A percentile compares a stretch with the other conserved stretches of the same genome.
These are phyloP conservation scores for Tilletia setariae DNA, from an alignment of 1,284 basidiomycete species.

Conservation along the genomic window DNA sequence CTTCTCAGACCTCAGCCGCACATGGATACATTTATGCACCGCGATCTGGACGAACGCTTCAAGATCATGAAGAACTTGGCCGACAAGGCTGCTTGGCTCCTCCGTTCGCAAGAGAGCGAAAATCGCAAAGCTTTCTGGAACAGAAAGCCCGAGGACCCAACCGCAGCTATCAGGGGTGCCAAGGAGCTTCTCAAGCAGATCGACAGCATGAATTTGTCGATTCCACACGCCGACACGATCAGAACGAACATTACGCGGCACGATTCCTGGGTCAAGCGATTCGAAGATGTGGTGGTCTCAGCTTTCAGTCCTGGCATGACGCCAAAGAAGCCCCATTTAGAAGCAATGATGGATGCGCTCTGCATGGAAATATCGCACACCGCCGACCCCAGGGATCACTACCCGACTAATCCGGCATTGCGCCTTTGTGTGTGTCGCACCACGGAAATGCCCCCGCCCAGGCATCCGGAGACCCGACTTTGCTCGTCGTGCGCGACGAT, in stretches of 20 bases:
- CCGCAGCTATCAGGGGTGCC: slow-evolving; percentile 28
- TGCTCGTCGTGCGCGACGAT: slow-evolving; percentile 33
- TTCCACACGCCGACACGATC: background rate
- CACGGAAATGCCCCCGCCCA: slow-evolving; percentile 10
- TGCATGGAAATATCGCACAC: slow-evolving; percentile 62
- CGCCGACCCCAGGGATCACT: slow-evolving; percentile 14
- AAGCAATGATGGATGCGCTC: slow-evolving; percentile 50
- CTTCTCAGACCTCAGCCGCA: background rate
- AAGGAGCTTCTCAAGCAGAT: slow-evolving; percentile 26
- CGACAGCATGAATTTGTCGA: slow-evolving; percentile 7
- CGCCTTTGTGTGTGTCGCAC: slow-evolving; percentile 43
- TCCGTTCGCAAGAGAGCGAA: background rate
- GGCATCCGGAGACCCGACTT: background rate
- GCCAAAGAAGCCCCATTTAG: background rate
- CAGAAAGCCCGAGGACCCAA: slow-evolving; percentile 28
- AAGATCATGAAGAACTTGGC: slow-evolving; percentile 28
- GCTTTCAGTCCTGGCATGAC: background rate
- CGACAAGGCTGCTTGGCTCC: background rate
- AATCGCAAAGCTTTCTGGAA: background rate
- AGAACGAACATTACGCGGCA: background rate
- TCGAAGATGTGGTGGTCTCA: background rate
- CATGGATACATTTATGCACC: background rate
- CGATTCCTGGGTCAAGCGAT: slow-evolving; percentile 13
- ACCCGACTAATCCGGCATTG: slow-evolving; percentile 1
- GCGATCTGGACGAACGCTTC: slow-evolving; percentile 6